Evolutionary conservation across 495 filamentous ascomycete species (phyloP).

Genomic region (Chlorociboria aeruginascens): DNA sequence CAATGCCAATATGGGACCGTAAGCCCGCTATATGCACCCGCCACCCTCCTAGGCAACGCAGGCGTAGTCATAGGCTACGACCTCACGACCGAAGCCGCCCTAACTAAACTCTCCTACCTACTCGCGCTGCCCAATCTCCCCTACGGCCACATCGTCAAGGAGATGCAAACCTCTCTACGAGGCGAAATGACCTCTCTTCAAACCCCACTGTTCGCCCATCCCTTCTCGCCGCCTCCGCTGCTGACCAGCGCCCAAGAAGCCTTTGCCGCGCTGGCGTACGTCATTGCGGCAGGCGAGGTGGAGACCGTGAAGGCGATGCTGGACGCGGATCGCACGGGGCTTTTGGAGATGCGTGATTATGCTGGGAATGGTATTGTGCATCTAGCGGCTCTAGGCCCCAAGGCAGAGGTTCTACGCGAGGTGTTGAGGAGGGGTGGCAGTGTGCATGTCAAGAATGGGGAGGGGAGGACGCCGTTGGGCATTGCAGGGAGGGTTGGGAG

Average conservation of each 20-base stretch:
- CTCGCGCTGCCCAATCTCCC: constrained; percentile 56
- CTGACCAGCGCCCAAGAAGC: constrained; percentile 33
- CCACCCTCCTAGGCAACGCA: constrained; percentile 73
- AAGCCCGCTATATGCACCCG: constrained; percentile 81
- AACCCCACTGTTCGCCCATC: constrained; percentile 55
- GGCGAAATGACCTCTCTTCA: constrained; percentile 76
- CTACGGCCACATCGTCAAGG: constrained; percentile 46
- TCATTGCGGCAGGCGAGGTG: constrained; percentile 63
- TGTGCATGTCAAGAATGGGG: constrained; percentile 74
- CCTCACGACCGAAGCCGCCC: constrained; percentile 84
- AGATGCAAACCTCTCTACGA: constrained; percentile 66
- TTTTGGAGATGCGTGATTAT: constrained; percentile 59
- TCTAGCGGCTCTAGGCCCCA: constrained; percentile 35
- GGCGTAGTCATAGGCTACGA: constrained; percentile 91
- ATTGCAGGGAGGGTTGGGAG: constrained; percentile 48
- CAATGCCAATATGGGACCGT: constrained; percentile 87
- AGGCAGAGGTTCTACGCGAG: constrained; percentile 48
- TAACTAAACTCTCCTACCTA: constrained; percentile 88
- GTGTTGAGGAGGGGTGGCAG: constrained; percentile 69
- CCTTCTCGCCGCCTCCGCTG: constrained; percentile 32
- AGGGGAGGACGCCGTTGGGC: constrained; percentile 72
- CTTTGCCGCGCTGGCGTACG: constrained; percentile 69
- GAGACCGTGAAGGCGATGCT: constrained; percentile 52
- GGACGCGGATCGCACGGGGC: constrained; percentile 47
- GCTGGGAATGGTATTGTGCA: constrained; percentile 77